A percentile compares a stretch with the other conserved stretches of the same genome.
These are phyloP conservation scores for Capronia americana DNA, from an alignment of 2,329 filamentous ascomycete genomes.

Conservation along the genomic window DNA sequence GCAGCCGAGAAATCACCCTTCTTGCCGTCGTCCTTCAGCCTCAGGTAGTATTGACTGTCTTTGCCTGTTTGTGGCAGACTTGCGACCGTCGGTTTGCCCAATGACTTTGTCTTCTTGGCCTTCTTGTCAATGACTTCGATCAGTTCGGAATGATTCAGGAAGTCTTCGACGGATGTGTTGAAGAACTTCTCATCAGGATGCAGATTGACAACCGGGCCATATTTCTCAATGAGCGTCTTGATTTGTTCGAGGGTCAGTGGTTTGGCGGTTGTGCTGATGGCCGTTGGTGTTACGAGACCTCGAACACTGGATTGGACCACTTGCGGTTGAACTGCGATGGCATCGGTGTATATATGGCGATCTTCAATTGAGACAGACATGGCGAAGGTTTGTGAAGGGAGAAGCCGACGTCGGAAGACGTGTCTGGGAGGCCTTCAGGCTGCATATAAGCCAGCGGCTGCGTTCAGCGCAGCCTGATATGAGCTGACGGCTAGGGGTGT, in stretches of 20 bases:
- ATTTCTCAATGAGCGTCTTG: slow-evolving; percentile 15
- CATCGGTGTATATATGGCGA: slow-evolving; percentile 19
- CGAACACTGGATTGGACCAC: slow-evolving; percentile 25
- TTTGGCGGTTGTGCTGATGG: slow-evolving; percentile 18
- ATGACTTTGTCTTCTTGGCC: slow-evolving; percentile 19
- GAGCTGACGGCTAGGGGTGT: neutral
- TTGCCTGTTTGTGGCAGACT: slow-evolving; percentile 20
- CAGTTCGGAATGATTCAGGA: slow-evolving; percentile 21
- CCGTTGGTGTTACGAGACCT: slow-evolving; percentile 23
- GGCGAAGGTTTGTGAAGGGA: neutral
- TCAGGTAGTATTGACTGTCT: slow-evolving; percentile 25
- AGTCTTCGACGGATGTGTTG: slow-evolving; percentile 28
- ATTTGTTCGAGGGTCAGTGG: slow-evolving; percentile 21
- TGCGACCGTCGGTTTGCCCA: slow-evolving; percentile 5
- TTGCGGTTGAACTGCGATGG: slow-evolving; percentile 17
- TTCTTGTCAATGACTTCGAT: slow-evolving; percentile 15
- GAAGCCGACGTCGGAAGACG: neutral
- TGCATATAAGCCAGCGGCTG: neutral
- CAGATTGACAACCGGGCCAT: slow-evolving; percentile 24
- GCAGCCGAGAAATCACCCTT: slow-evolving; percentile 16
- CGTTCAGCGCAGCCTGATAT: neutral
- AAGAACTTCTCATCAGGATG: slow-evolving; percentile 24
- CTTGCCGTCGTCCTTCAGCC: slow-evolving; percentile 13
- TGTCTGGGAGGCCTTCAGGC: neutral
- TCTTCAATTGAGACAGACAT: slow-evolving; percentile 12